These are phyloP conservation scores for Ascochyta rabiei DNA, from an alignment of 2,329 filamentous ascomycete genomes.

Conservation along the genomic window DNA sequence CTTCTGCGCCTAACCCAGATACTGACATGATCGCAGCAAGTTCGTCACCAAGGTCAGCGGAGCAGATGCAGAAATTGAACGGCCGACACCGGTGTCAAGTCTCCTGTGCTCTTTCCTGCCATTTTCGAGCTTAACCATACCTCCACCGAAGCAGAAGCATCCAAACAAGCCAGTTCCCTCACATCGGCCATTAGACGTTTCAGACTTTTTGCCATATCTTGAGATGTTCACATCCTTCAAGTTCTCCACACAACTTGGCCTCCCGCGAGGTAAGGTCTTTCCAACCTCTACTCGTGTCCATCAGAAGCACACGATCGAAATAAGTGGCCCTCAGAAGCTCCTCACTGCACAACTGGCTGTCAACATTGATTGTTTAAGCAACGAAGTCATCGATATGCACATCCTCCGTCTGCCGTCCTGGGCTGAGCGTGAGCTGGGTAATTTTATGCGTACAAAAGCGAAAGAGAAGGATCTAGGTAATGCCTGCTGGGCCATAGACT, in stretches of 20 bases:
- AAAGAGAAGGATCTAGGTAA: constrained; percentile 62
- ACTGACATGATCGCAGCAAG: constrained; percentile 24
- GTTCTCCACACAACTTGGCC: constrained; percentile 60
- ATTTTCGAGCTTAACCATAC: constrained; percentile 37
- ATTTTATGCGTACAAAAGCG: constrained; percentile 55
- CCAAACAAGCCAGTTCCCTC: constrained; percentile 58
- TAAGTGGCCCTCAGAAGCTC: constrained; percentile 58
- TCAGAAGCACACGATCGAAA: constrained; percentile 59
- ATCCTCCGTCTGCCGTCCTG: constrained; percentile 64
- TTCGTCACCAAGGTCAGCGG: constrained; percentile 33
- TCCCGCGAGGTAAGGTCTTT: constrained; percentile 25
- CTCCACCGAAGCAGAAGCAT: constrained; percentile 29
- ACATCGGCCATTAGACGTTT: constrained; percentile 67
- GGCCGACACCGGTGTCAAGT: constrained; percentile 35
- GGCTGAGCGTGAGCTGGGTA: constrained; percentile 63
- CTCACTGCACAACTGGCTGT: constrained; percentile 65
- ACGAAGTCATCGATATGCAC: constrained; percentile 60
- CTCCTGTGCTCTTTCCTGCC: constrained; percentile 51
- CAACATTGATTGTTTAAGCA: constrained; percentile 52
- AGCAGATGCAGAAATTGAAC: constrained; percentile 23
- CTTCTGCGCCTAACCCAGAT: neutral
- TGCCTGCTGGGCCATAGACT: constrained; percentile 70
- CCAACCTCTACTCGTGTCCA: constrained; percentile 23
- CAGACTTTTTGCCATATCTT: constrained; percentile 71
- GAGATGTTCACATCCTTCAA: constrained; percentile 73